These are phyloP conservation scores for Cryptococcus sp. DNA, from an alignment of 1,284 basidiomycete species.

Conservation along the genomic window DNA sequence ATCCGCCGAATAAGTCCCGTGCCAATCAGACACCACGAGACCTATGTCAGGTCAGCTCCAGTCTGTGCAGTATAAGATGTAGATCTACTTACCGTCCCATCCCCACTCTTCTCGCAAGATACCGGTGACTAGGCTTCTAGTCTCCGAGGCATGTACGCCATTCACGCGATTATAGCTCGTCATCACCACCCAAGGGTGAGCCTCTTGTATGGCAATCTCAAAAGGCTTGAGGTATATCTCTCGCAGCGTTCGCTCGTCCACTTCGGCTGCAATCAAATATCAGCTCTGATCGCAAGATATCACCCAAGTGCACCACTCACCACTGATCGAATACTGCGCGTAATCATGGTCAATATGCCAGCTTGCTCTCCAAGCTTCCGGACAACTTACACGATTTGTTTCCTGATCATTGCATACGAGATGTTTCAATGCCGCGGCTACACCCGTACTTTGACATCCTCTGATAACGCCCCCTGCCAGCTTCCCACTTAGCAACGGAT, in stretches of 20 bases:
- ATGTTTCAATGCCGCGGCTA: constrained; percentile 13
- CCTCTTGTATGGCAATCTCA: constrained; percentile 46
- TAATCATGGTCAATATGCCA: not conserved
- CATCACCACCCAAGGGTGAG: constrained; percentile 53
- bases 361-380: constrained; percentile 46
- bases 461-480: constrained; percentile 4
- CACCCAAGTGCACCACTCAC: constrained; percentile 1
- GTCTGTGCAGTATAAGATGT: not conserved
- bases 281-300: not conserved
- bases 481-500: constrained; percentile 7
- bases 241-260: constrained; percentile 67
- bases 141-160: constrained; percentile 71
- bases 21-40: constrained; percentile 68
- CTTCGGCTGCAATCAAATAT: constrained; percentile 47
- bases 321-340: constrained; percentile 11
- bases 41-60: constrained; percentile 31
- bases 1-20: constrained; percentile 68
- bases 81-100: constrained; percentile 13
- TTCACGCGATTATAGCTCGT: constrained; percentile 61
- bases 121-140: constrained; percentile 62
- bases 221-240: constrained; percentile 82
- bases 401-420: constrained; percentile 16
- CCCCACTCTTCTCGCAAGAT: constrained; percentile 63
- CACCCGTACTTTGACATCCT: constrained; percentile 7
- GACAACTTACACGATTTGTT: constrained; percentile 55